A percentile compares a stretch with the other conserved stretches of the same genome.
These are phyloP conservation scores for Calonectria pseudoturangicola DNA, from an alignment of 2,329 filamentous ascomycete species.

Conservation along the genomic window DNA sequence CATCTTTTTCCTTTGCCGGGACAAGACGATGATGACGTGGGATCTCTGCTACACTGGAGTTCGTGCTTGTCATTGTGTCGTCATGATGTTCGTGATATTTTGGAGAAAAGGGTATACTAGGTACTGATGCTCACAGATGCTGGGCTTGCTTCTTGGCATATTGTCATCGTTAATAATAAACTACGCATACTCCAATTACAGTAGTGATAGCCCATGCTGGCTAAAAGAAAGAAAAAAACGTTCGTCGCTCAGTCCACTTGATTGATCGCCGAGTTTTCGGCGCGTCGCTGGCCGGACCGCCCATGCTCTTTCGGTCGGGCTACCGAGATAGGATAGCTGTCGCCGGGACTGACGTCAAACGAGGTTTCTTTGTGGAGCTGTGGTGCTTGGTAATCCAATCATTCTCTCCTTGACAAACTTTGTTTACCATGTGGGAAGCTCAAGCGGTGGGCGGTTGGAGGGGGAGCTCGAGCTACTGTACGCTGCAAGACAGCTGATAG, in stretches of 20 bases:
- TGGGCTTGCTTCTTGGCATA: not conserved
- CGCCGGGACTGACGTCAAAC: conserved; percentile 22
- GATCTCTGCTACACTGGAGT: not conserved
- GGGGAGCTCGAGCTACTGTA: not conserved
- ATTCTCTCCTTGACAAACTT: conserved; percentile 8
- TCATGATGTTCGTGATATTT: not conserved
- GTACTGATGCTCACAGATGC: not conserved
- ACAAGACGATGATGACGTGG: not conserved
- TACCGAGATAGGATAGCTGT: not conserved
- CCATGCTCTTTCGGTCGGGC: not conserved
- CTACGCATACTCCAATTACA: too few relatives aligned
- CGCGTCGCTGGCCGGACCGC: not conserved
- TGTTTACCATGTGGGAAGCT: not conserved
- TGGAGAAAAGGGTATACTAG: not conserved
- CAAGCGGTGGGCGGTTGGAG: conserved; percentile 1
- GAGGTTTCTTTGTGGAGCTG: not conserved
- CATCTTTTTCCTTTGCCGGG: not conserved
- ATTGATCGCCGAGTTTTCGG: conserved; percentile 12
- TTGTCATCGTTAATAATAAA: too few relatives aligned
- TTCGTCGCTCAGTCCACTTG: not conserved
- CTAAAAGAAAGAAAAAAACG: not conserved
- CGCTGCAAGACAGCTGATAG: not conserved
- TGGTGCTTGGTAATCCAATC: conserved; percentile 15
- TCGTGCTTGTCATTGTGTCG: not conserved
- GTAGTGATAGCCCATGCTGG: too few relatives aligned